Evolutionary conservation across 495 filamentous ascomycete genomes (phyloP).

Genomic region (Penicillium fimorum): DNA sequence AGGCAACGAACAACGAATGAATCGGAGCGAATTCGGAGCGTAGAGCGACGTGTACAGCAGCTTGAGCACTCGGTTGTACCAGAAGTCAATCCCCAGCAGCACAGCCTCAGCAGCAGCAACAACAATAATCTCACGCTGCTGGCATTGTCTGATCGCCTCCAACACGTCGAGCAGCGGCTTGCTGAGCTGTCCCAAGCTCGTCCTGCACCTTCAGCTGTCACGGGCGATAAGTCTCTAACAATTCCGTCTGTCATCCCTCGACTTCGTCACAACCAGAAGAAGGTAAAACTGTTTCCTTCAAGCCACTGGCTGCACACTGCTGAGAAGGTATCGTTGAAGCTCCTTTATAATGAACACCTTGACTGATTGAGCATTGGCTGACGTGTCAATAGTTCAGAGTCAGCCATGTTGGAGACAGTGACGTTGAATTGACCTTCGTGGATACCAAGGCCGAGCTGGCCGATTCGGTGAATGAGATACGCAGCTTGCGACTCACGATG

Average conservation of each 20-base stretch:
- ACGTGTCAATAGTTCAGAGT: slow-evolving; percentile 12
- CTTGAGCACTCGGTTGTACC: slow-evolving; percentile 16
- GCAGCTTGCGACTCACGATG: slow-evolving; percentile 17
- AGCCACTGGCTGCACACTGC: slow-evolving; percentile 39
- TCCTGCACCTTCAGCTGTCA: slow-evolving; percentile 4
- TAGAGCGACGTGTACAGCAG: slow-evolving; percentile 17
- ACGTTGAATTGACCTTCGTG: slow-evolving; percentile 8
- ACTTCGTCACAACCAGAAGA: slow-evolving; percentile 22
- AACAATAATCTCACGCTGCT: slow-evolving; percentile 13
- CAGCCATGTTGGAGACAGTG: slow-evolving; percentile 2
- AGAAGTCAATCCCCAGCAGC: background rate
- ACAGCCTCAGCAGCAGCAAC: background rate
- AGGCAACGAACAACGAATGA: slow-evolving; percentile 8
- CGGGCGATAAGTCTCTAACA: slow-evolving; percentile 6
- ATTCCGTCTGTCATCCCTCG: slow-evolving; percentile 5
- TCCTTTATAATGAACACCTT: background rate
- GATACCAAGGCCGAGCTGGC: slow-evolving; percentile 18
- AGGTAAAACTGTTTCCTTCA: slow-evolving; percentile 43
- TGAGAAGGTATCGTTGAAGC: slow-evolving; percentile 35
- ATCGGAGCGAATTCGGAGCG: slow-evolving; percentile 10
- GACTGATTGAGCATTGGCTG: background rate
- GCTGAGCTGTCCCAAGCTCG: slow-evolving; percentile 1
- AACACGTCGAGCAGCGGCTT: slow-evolving; percentile 15
- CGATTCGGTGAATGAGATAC: slow-evolving; percentile 20
- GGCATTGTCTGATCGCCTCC: slow-evolving; percentile 3